Percentiles rank a stretch among this genome's conserved stretches.
These are phyloP conservation scores for Collariella sp. DNA, from an alignment of 495 filamentous ascomycete species.

Conservation along the genomic window DNA sequence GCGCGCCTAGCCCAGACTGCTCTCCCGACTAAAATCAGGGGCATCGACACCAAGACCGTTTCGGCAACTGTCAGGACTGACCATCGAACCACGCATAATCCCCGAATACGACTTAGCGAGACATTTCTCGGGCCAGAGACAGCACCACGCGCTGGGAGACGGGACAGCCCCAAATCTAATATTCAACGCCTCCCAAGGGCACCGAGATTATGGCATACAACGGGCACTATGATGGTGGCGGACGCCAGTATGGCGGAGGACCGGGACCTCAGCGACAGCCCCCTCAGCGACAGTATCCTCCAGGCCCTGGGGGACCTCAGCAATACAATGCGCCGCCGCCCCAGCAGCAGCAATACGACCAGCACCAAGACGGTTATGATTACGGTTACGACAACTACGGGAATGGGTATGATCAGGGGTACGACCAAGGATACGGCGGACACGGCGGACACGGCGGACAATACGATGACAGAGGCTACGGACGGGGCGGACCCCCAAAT, in stretches of 20 bases:
- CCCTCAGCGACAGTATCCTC: slow-evolving; percentile 39
- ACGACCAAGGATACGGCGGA: slow-evolving; percentile 31
- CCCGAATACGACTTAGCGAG: neutral
- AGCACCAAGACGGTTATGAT: slow-evolving; percentile 45
- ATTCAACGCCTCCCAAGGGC: slow-evolving; percentile 6
- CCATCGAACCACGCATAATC: neutral
- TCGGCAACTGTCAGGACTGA: neutral
- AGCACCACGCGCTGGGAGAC: neutral
- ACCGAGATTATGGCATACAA: slow-evolving; percentile 37
- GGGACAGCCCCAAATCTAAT: neutral
- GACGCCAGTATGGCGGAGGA: slow-evolving; percentile 40
- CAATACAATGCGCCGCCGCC: slow-evolving; percentile 44
- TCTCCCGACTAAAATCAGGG: neutral
- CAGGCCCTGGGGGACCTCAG: slow-evolving; percentile 29
- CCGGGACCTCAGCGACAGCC: slow-evolving; percentile 42
- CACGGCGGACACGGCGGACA: slow-evolving; percentile 28
- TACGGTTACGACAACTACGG: slow-evolving; percentile 34
- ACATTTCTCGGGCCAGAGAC: neutral
- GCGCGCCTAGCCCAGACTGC: neutral
- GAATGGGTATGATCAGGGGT: slow-evolving; percentile 37
- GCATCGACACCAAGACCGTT: neutral
- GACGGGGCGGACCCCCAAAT: slow-evolving; percentile 38
- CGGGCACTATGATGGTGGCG: slow-evolving; percentile 37
- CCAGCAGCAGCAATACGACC: slow-evolving; percentile 41
- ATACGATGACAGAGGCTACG: slow-evolving; percentile 43